Evolutionary conservation across 139 green algal genomes (phyloP).

Genomic region (Dunaliella sp.): DNA sequence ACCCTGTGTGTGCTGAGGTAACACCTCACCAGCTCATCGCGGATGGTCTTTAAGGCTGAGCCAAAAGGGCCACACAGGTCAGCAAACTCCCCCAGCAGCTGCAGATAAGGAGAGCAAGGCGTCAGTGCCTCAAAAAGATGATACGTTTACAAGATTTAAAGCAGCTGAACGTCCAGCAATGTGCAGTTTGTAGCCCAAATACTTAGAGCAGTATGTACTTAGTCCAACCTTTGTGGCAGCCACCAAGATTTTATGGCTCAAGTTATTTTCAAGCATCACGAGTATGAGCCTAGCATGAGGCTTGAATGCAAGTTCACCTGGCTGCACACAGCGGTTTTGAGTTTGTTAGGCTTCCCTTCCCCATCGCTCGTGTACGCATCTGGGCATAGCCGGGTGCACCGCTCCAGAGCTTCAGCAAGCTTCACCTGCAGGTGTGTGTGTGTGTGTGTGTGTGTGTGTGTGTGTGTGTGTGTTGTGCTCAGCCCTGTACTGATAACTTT

Average conservation of each 20-base stretch:
- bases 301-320: constrained; percentile 36
- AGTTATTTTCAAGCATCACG: background rate
- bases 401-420: constrained; percentile 60
- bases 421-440: too few species aligned
- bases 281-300: background rate
- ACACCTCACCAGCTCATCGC: constrained; percentile 51
- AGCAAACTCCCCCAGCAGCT: constrained; percentile 51
- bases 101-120: background rate
- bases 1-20: too few species aligned
- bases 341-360: constrained; percentile 50
- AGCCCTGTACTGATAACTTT: too few species aligned
- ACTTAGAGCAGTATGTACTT: too few species aligned
- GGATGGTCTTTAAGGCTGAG: constrained; percentile 32
- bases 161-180: too few species aligned
- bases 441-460: too few species aligned
- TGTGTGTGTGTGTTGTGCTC: too few species aligned
- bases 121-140: background rate
- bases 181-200: too few species aligned
- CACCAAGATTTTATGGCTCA: too few species aligned
- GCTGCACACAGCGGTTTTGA: constrained; percentile 58
- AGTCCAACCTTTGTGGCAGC: too few species aligned
- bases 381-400: constrained; percentile 39
- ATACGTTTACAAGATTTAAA: too few species aligned
- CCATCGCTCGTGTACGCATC: constrained; percentile 18
- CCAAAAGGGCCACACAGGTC: constrained; percentile 53